Evolutionary conservation across 371 early-diverging fungal genomes (phyloP), one percentile per base, ranked within the genome.

Genomic region (Actinomortierella ambigua): DNA sequence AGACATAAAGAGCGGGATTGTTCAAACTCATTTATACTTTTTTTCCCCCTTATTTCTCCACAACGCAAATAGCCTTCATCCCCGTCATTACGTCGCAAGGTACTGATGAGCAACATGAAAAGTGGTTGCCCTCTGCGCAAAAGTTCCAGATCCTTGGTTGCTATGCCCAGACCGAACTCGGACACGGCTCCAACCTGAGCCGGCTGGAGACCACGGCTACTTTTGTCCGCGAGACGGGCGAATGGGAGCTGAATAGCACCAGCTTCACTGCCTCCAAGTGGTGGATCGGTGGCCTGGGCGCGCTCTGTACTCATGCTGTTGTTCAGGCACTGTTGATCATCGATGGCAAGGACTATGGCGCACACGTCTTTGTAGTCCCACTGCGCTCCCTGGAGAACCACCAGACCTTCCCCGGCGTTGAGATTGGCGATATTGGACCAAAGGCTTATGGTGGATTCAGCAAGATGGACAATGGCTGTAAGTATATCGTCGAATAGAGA

Each of bases 171-270:
- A 94, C 93, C 2, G 93, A 93, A 57, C 65, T 71, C 26, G 68
- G 69, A 9, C 80, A 81, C 20, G 73, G 63, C 26, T 59, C 93
- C 15, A 95, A 96, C 57, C 86, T 96, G 24, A 87, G 88, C 63
- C 89, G 91, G 2, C 82, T 96, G 47, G 95, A 95, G 75, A 96
- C 96, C 20, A 94, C 94, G 0, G 94, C 95, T 14, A 95, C 95
- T 0, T 95, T 84, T 56, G 76, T 90, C 43, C 81, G 83, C 11
- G 91, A 90, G 59, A 88, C 92, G 14, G 88, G 92, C 57, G 90
- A 93, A 75, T 95, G 89, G 57, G 94, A 92, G 59, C 79, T 96
- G 57, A 90, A 95, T 76, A 89, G 91, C 34, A 94, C 95, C 17
- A 85, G 83, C 14, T 76, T 94, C 46, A 89, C 94, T 26, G 69